Evolutionary conservation across 306 rosid species (phyloP).

Genomic region (Rosa chinensis): DNA sequence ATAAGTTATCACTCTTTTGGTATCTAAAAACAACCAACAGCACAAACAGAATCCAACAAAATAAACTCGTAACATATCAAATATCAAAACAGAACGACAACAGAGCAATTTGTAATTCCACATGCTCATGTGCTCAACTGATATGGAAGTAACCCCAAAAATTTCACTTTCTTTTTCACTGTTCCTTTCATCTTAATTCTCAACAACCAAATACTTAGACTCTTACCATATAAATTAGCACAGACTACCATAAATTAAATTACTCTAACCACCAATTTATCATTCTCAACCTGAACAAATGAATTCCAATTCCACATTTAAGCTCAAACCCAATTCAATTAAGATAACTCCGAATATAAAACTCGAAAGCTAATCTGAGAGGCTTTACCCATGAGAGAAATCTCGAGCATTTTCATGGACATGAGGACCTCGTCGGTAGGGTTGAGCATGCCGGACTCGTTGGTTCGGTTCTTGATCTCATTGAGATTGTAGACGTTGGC

Average conservation of each 20-base stretch:
- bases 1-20: not conserved
- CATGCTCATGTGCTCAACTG: not conserved
- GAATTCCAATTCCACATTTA: not conserved
- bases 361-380: not conserved
- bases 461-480: constrained; percentile 58
- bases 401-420: constrained; percentile 81
- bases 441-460: constrained; percentile 58
- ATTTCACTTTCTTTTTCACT: not conserved
- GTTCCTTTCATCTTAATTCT: not conserved
- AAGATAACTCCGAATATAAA: not conserved
- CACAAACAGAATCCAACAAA: not conserved
- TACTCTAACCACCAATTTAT: not conserved
- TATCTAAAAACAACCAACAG: not conserved
- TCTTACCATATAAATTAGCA: not conserved
- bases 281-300: not conserved
- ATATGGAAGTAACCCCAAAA: not conserved
- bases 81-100: not conserved
- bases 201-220: not conserved
- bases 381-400: constrained; percentile 83
- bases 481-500: constrained; percentile 62
- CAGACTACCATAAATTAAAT: not conserved
- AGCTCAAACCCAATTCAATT: not conserved
- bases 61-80: not conserved
- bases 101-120: not conserved
- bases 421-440: constrained; percentile 92